Conservation (phyloP, 2,329 filamentous ascomycete species). For the Paracamarosporium sp. region DNA sequence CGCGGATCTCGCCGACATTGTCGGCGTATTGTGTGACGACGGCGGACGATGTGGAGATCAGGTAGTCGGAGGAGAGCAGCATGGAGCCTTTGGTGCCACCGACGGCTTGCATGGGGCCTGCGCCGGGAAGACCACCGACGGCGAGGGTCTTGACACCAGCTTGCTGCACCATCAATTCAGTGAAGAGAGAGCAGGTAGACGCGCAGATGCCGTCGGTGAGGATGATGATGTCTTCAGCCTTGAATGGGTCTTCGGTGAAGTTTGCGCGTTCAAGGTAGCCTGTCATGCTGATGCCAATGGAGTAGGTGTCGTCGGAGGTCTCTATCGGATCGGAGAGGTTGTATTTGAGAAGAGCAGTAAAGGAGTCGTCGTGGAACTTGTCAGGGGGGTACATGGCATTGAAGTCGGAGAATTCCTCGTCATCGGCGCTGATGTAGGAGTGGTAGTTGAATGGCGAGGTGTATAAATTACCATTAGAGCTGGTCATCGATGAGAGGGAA, state of each 20-base stretch:
- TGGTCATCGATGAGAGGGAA: conserved; percentile 18
- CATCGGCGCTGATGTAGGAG: conserved; percentile 30
- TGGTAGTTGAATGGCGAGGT: conserved; percentile 45
- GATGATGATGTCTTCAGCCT: conserved; percentile 47
- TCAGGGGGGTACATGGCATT: conserved; percentile 45
- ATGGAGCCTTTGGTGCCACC: conserved; percentile 55
- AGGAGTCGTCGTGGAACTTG: conserved; percentile 40
- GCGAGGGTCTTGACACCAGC: conserved; percentile 50
- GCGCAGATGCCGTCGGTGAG: conserved; percentile 55
- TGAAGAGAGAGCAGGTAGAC: conserved; percentile 55
- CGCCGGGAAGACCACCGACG: conserved; percentile 50
- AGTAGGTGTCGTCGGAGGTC: conserved; percentile 37
- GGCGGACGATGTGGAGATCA: conserved; percentile 26
- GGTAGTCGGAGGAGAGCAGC: conserved; percentile 33
- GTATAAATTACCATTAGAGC: conserved; percentile 30
- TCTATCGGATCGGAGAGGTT: conserved; percentile 45
- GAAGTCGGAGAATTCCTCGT: conserved; percentile 43
- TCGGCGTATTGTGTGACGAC: conserved; percentile 27
- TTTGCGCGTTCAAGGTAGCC: conserved; percentile 35
- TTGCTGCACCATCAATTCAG: conserved; percentile 55
- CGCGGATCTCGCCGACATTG: conserved; percentile 10
- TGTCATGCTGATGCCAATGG: conserved; percentile 35
- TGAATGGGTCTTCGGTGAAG: conserved; percentile 44
- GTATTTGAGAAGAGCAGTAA: conserved; percentile 48
- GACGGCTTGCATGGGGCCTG: conserved; percentile 51